A percentile compares a stretch with the other conserved stretches of the same genome.
Evolutionary conservation across 352 stramenopile genomes (phyloP).

Genomic region (Phytopythium chamaehyphon): DNA sequence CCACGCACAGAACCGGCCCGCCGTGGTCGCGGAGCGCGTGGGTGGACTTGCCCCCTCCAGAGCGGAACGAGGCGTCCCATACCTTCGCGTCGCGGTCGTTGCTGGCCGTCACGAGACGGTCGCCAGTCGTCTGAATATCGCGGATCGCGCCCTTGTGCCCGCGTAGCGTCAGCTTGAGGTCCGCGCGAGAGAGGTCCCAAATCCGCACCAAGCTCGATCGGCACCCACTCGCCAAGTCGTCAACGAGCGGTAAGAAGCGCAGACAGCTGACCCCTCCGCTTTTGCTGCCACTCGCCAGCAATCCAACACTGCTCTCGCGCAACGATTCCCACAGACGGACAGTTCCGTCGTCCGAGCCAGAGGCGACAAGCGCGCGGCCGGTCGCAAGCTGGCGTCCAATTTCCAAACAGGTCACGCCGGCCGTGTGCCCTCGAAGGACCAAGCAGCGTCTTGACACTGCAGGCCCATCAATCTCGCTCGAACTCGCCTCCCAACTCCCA

Average conservation of each 20-base stretch:
- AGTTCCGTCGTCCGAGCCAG: conserved; percentile 60
- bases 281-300: conserved; percentile 39
- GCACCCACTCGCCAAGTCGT: conserved; percentile 60
- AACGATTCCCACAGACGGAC: conserved; percentile 76
- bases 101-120: conserved; percentile 62
- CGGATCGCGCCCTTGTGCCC: conserved; percentile 54
- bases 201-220: conserved; percentile 51
- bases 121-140: conserved; percentile 68
- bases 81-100: conserved; percentile 79
- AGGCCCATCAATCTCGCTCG: conserved; percentile 41
- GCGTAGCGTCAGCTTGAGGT: conserved; percentile 51
- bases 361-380: conserved; percentile 52
- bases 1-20: conserved; percentile 65
- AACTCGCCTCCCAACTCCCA: conserved; percentile 10
- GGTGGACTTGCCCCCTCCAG: conserved; percentile 26
- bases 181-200: conserved; percentile 56
- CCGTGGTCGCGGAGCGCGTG: conserved; percentile 61
- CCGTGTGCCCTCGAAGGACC: conserved; percentile 62
- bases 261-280: conserved; percentile 44
- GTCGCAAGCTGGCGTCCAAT: conserved; percentile 64
- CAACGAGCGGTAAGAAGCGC: conserved; percentile 54
- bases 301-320: conserved; percentile 47
- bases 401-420: conserved; percentile 61
- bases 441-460: conserved; percentile 58
- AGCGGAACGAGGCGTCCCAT: conserved; percentile 72